phyloP scores from a whole-genome alignment of 352 stramenopile species.

The Phytophthora fragariaefolia region DNA sequence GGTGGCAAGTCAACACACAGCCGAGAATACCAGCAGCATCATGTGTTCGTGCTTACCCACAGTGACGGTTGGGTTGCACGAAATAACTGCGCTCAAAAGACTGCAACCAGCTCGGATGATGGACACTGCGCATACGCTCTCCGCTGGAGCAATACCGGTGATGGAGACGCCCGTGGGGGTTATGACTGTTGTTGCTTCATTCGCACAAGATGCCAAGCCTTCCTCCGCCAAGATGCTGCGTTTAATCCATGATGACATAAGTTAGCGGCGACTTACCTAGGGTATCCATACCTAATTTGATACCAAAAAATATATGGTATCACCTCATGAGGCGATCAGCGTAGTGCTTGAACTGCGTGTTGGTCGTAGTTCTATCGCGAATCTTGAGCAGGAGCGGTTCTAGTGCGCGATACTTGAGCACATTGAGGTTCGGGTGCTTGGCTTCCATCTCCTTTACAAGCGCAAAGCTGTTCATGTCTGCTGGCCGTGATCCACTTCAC shows the following conservation, averaged over 20 bases:
- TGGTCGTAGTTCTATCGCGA: constrained; percentile 60
- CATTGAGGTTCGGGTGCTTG: constrained; percentile 58
- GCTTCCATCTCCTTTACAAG: constrained; percentile 54
- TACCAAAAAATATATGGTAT: background rate
- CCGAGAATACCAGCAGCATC: background rate
- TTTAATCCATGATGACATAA: background rate
- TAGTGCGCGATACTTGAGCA: constrained; percentile 70
- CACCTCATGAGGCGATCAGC: constrained; percentile 79
- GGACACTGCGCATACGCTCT: constrained; percentile 90
- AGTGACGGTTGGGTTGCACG: constrained; percentile 74
- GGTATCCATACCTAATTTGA: too few relatives aligned
- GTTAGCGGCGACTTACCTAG: too few relatives aligned
- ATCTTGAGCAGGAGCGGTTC: constrained; percentile 69
- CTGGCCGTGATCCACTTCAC: background rate
- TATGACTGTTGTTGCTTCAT: constrained; percentile 46
- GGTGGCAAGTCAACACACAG: too few relatives aligned
- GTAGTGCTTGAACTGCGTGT: constrained; percentile 77
- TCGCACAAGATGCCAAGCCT: constrained; percentile 62
- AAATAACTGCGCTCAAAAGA: constrained; percentile 89
- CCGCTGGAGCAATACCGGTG: constrained; percentile 48
- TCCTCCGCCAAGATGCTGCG: constrained; percentile 70
- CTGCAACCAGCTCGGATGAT: constrained; percentile 93
- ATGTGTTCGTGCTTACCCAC: constrained; percentile 53
- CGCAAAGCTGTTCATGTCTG: constrained; percentile 41
- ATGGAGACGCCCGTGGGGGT: constrained; percentile 69